Evolutionary conservation across 306 rosid genomes (phyloP), one percentile per base, ranked within the genome.

Genomic region (Casuarina glauca): DNA sequence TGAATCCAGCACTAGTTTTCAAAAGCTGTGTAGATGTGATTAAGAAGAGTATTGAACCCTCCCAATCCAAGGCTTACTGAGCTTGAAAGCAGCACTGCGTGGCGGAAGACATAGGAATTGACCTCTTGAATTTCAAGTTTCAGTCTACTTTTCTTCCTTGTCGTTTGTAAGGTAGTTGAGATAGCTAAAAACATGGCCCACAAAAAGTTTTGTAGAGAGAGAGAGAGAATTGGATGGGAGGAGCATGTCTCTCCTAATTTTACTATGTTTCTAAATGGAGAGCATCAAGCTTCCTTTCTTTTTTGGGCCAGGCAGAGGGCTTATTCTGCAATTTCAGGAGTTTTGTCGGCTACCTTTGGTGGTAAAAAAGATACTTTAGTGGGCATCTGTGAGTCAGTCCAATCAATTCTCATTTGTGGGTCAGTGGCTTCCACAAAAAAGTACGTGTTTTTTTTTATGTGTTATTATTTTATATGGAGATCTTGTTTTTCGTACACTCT

Each of bases 401-500:
- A n/a, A n/a, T n/a, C n/a, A n/a, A n/a, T n/a, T n/a, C n/a, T n/a
- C 32, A 26, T 26, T 26, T 26, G 32, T 26, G 32, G 32, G 32
- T 26, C 32, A 26, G 32, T 26, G 32, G 32, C 32, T 26, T 26
- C 32, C 32, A 26, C 32, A 26, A 26, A 4, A 6, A 12, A 5
- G 6, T 13, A 53, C 15, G 13, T 53, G 17, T 3, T 13, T 3
- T 11, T 26, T 26, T 26, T 26, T 26, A n/a, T n/a, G n/a, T n/a
- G n/a, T n/a, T 51, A 3, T 51, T 51, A 51, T 62, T 61, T 32
- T 60, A 60, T 60, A 32, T 32, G 66, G 41, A 16, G 13, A 36
- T 46, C 66, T 48, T 12, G 80, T 55, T 44, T 61, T 49, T 12
- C 76, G 79, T 80, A 72, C 73, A 68, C 4, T 32, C 6, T 20